phyloP scores from a whole-genome alignment of 176 grass and related monocot genomes.

The Urochloa ruziziensis region DNA sequence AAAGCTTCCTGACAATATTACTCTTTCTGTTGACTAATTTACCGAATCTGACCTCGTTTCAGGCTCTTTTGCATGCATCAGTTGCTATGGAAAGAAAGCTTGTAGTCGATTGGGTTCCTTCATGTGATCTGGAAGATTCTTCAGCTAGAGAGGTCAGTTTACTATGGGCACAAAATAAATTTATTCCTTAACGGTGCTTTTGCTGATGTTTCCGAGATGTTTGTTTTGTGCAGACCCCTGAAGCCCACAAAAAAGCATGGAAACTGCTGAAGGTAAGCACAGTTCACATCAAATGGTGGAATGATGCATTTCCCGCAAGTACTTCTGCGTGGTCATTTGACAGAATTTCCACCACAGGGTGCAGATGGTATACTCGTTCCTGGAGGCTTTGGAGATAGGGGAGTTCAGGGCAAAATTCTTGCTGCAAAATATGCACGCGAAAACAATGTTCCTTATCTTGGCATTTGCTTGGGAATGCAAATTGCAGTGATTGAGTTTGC shows the following conservation, averaged over 20 bases:
- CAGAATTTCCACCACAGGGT: conserved; percentile 46
- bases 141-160: conserved; percentile 65
- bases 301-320: conserved; percentile 9
- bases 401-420: conserved; percentile 91
- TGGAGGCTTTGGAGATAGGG: conserved; percentile 93
- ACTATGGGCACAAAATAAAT: conserved; percentile 18
- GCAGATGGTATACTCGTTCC: conserved; percentile 92
- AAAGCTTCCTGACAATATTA: neutral
- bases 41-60: conserved; percentile 22
- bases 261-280: conserved; percentile 75
- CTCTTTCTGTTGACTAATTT: conserved; percentile 29
- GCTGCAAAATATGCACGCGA: conserved; percentile 95
- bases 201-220: conserved; percentile 18
- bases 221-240: conserved; percentile 64
- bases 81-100: conserved; percentile 79
- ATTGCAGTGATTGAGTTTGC: conserved; percentile 92
- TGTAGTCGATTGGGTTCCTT: conserved; percentile 86
- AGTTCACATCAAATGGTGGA: conserved; percentile 23
- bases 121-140: conserved; percentile 86
- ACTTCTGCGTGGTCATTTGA: conserved; percentile 18
- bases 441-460: conserved; percentile 82
- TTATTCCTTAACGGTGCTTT: conserved; percentile 23
- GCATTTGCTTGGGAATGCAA: conserved; percentile 99
- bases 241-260: conserved; percentile 81
- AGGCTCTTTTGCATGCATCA: conserved; percentile 96